Percentiles rank a stretch among this genome's conserved stretches.
phyloP scores from a whole-genome alignment of 352 stramenopile genomes.

The Phytophthora ohioensis region DNA sequence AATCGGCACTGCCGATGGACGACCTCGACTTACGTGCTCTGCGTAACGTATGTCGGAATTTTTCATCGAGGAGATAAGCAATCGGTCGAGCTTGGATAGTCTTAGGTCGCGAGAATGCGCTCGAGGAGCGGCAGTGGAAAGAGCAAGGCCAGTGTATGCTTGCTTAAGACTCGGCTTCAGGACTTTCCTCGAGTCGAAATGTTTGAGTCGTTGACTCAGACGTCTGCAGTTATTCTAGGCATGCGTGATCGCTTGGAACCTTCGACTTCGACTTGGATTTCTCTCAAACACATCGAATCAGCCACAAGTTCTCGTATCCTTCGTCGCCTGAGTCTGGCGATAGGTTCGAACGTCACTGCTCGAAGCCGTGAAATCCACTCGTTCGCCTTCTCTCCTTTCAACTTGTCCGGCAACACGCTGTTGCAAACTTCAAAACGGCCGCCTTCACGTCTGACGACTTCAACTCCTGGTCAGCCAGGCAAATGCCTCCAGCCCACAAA shows the following conservation, averaged over 20 bases:
- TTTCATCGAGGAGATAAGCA: neutral
- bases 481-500: conserved; percentile 1
- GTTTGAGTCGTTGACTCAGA: conserved; percentile 12
- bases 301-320: conserved; percentile 1
- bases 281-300: conserved; percentile 5
- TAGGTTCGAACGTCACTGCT: neutral
- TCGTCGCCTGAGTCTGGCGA: neutral
- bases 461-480: conserved; percentile 21
- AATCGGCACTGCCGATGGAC: neutral
- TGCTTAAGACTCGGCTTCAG: conserved; percentile 7
- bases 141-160: conserved; percentile 7
- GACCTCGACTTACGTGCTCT: conserved; percentile 9
- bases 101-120: conserved; percentile 5
- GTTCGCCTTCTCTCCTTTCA: conserved; percentile 9
- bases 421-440: conserved; percentile 22
- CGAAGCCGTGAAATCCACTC: conserved; percentile 4
- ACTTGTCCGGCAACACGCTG: conserved; percentile 18
- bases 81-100: conserved; percentile 4
- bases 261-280: neutral
- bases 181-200: conserved; percentile 14
- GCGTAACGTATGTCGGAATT: conserved; percentile 5
- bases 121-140: conserved; percentile 12
- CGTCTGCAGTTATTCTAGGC: neutral
- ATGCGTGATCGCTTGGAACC: neutral
- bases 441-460: conserved; percentile 14